Conservation (phyloP, 768 basidiomycete genomes). For the Mycena filopes region DNA sequence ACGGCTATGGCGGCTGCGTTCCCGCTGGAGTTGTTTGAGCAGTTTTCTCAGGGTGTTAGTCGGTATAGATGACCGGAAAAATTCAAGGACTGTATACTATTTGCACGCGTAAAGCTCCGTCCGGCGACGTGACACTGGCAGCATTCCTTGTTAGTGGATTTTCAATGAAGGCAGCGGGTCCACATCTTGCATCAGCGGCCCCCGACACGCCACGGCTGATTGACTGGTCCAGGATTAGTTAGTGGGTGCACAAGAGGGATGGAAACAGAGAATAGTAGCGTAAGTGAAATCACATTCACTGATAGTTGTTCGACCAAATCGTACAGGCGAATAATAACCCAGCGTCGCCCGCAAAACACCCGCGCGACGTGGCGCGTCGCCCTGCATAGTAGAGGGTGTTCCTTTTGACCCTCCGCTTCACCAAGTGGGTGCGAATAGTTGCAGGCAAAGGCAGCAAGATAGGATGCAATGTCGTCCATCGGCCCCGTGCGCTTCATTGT, state of each 20-base stretch:
- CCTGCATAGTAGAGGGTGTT: not conserved
- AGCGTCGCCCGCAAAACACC: not conserved
- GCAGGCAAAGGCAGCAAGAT: not conserved
- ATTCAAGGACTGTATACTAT: not conserved
- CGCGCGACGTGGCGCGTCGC: not conserved
- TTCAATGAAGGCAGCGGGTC: too few species aligned
- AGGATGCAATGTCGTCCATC: not conserved
- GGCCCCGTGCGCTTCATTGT: constrained; percentile 19
- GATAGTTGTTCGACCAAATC: not conserved
- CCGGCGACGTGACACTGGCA: too few species aligned
- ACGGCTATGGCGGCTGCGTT: constrained; percentile 53
- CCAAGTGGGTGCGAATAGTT: not conserved
- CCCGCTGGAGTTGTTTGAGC: constrained; percentile 50
- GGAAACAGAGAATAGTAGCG: too few species aligned
- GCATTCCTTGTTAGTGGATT: too few species aligned
- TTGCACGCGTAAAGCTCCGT: not conserved
- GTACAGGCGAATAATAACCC: not conserved
- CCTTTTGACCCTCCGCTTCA: not conserved
- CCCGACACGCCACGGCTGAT: too few species aligned
- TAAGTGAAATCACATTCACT: not conserved
- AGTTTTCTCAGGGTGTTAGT: constrained; percentile 40
- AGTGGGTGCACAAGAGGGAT: too few species aligned
- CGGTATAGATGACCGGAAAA: not conserved
- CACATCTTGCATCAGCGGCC: too few species aligned
- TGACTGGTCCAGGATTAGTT: too few species aligned